These are phyloP conservation scores for Sparassis latifolia DNA, from an alignment of 1,284 basidiomycete genomes.

Conservation along the genomic window DNA sequence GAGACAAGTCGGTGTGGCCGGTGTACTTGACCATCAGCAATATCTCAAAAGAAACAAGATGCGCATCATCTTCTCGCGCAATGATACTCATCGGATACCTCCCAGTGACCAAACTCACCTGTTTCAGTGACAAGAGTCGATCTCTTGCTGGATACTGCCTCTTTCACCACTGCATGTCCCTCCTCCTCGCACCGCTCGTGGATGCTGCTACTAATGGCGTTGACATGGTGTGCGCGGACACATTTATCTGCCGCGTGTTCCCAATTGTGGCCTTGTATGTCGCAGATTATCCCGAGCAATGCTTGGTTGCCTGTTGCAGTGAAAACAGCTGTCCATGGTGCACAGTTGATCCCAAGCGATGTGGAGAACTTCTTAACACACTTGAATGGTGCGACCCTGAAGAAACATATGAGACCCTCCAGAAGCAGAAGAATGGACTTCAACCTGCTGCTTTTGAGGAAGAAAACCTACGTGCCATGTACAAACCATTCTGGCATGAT, in stretches of 20 bases:
- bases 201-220: constrained; percentile 14
- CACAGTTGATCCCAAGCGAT: constrained; percentile 7
- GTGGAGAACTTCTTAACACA: constrained; percentile 6
- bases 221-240: constrained; percentile 7
- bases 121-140: constrained; percentile 10
- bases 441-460: constrained; percentile 2
- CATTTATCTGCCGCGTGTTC: constrained; percentile 11
- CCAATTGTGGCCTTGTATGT: constrained; percentile 21
- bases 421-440: not conserved
- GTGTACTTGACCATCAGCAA: constrained; percentile 22
- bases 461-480: constrained; percentile 4
- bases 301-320: constrained; percentile 14
- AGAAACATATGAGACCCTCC: not conserved
- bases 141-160: constrained; percentile 13
- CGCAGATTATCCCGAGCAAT: constrained; percentile 21
- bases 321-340: constrained; percentile 16
- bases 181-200: constrained; percentile 10
- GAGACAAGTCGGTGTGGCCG: constrained; percentile 17
- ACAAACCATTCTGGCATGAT: constrained; percentile 10
- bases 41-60: constrained; percentile 12
- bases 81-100: constrained; percentile 23
- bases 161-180: constrained; percentile 14
- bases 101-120: constrained; percentile 16
- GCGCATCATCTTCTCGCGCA: constrained; percentile 14
- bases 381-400: not conserved